Base-by-base conservation (phyloP, 2,329 filamentous ascomycete genomes). In the Stemphylium vesicarium region DNA sequence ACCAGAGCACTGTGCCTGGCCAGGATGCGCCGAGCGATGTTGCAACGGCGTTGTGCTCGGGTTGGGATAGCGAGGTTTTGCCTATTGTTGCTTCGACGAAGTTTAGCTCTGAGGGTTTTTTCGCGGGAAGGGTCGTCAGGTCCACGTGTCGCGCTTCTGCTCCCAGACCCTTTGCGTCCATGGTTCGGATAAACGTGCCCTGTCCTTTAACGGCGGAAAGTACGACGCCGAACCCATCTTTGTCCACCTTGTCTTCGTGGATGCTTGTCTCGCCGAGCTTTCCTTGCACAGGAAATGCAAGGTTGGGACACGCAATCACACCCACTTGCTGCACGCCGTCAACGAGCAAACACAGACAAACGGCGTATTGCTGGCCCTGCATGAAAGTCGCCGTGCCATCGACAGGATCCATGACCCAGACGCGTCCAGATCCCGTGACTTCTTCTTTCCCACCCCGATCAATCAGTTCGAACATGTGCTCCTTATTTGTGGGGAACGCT, bases 321-420 rank as follows among this genome's bases (percentile, higher is more conserved):
- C 82, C 85, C 18, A 88, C 68, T 45, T 81, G 76, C 68, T 88
- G 83, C 40, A 73, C 64, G 3, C 85, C 85, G 48, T 86, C 77
- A 53, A 85, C 80, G 2, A 88, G 71, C 58, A 88, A 72, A 3
- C 83, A 82, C 16, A 88, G 74, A 56, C 84, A 84, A 4, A 88
- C 84, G 3, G 82, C 85, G 49, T 88, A 88, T 72, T 88, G 86
- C 70, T 85, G 79, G 3, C 83, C 83, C 35, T 75, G 75, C 60
- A 88, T 81, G 54, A 87, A 88, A 0, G 85, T 83, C 13, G 82
- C 82, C 1, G 86, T 88, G 26, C 86, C 86, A 61, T 88, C 86
- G 7, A 88, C 82, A 0, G 86, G 86, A 64, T 88, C 86, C 68
- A 88, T 80, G 26, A 85, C 81, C 86, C 86, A 88, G 46, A 84